Evolutionary conservation across 1,284 basidiomycete genomes (phyloP), one percentile per base, ranked within the genome.

Genomic region (Ustilago nuda): DNA sequence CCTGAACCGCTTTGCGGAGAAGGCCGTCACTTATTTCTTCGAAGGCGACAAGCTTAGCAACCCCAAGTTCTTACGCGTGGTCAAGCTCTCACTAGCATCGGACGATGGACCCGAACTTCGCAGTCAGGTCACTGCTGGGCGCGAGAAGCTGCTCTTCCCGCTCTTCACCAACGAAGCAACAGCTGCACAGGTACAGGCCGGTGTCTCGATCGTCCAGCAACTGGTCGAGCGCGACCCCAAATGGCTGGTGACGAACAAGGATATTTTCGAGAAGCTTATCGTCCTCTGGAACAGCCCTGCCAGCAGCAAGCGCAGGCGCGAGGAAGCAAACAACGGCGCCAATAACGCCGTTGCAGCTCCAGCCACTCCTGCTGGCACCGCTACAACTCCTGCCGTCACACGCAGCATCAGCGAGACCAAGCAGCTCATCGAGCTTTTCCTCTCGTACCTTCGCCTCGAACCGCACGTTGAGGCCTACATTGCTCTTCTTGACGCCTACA

Each of bases 391-490:
- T 17, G 60, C 53, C 37, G 55, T 67, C 35, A 48, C 58, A n/a
- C 58, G 63, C 8, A 66, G 36, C 52, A 55, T 53, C 89, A 19
- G 87, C 93, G 59, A 89, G 94, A 78, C 87, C 94, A 51, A 89
- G 90, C 32, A 91, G 96, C 79, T 94, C 95, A 87, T 91, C 91
- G 82, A 90, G 82, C 67, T 83, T 37, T 78, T 82, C 72, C 67
- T 73, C 35, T 62, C 79, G 23, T 78, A 72, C 63, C 79, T 86
- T 74, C 90, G 91, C 59, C 88, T 92, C 79, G 88, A 90, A 35
- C 90, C 91, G 45, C 92, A 93, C 52, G 90, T 96, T 60, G 94
- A 98, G 80, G 88, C 98, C 3, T 88, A 98, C 43, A 95, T 98
- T 85, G 94, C 97, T 64, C 88, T 98, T 46, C 91, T 94, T 56